These are phyloP conservation scores for Amoebophrya sp. DNA, from an alignment of 169 alveolate species.

Conservation along the genomic window DNA sequence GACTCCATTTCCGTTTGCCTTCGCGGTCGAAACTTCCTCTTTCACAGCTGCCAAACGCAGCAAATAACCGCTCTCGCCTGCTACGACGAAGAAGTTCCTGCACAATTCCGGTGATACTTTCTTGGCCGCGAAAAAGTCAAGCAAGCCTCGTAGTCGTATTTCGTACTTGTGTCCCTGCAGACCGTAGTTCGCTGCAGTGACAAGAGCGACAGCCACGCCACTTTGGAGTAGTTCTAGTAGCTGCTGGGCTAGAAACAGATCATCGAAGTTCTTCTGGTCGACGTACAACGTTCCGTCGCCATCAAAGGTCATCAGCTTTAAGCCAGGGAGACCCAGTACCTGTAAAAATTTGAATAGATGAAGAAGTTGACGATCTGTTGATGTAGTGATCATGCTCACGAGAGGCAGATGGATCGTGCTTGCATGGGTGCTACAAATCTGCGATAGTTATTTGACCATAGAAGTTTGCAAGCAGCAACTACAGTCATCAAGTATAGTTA, in stretches of 20 bases:
- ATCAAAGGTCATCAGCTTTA: conserved; percentile 52
- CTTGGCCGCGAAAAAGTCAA: conserved; percentile 39
- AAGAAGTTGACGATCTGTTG: too few relatives aligned
- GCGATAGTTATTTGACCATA: too few relatives aligned
- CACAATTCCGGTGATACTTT: conserved; percentile 38
- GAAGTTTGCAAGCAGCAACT: too few relatives aligned
- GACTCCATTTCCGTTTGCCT: too few relatives aligned
- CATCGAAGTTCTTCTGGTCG: conserved; percentile 50
- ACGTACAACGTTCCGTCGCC: conserved; percentile 57
- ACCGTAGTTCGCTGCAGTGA: conserved; percentile 57
- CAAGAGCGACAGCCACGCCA: conserved; percentile 50
- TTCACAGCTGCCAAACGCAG: too few relatives aligned
- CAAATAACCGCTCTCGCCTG: too few relatives aligned
- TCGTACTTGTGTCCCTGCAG: conserved; percentile 47
- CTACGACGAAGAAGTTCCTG: conserved; percentile 49
- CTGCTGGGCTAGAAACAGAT: conserved; percentile 41
- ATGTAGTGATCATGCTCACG: too few relatives aligned
- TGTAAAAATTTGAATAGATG: too few relatives aligned
- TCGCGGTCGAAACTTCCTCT: too few relatives aligned
- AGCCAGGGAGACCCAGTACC: conserved; percentile 44
- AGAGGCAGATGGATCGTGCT: too few relatives aligned
- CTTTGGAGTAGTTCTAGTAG: conserved; percentile 47
- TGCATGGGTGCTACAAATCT: too few relatives aligned
- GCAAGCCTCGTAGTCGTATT: conserved; percentile 45
- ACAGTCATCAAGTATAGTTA: too few relatives aligned